Percentiles rank a stretch among this genome's conserved stretches.
Conservation (phyloP, 1,284 basidiomycete genomes). For the Leccinum pachyderme region DNA sequence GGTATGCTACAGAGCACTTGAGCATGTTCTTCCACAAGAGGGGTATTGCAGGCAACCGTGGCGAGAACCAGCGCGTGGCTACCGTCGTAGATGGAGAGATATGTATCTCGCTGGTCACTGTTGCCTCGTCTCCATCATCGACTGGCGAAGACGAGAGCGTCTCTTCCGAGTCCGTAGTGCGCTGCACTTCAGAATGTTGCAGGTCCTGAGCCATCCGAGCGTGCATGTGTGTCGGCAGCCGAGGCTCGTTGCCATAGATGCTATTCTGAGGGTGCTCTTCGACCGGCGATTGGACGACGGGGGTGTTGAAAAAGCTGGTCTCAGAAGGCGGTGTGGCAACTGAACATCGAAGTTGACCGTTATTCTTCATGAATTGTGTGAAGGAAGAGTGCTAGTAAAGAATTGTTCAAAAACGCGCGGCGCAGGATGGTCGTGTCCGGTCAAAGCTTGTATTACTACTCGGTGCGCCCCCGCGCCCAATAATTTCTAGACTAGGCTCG, state of each 20-base stretch:
- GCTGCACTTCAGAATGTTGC: neutral
- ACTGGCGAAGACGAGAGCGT: slow-evolving; percentile 12
- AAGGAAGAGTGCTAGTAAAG: neutral
- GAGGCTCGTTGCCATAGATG: neutral
- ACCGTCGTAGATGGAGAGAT: slow-evolving; percentile 3
- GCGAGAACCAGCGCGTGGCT: slow-evolving; percentile 6
- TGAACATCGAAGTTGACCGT: slow-evolving; percentile 41
- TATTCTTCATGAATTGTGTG: slow-evolving; percentile 63
- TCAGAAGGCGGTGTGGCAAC: neutral
- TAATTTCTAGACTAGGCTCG: neutral
- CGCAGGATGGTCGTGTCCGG: neutral
- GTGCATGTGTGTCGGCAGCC: neutral
- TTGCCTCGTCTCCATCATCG: slow-evolving; percentile 5
- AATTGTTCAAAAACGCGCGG: slow-evolving; percentile 1
- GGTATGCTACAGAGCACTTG: slow-evolving; percentile 92
- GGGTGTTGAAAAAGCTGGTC: neutral
- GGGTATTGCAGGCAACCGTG: slow-evolving; percentile 41
- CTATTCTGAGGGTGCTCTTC: slow-evolving; percentile 11
- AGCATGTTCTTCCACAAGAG: slow-evolving; percentile 70
- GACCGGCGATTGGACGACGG: slow-evolving; percentile 16
- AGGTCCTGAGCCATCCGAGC: neutral
- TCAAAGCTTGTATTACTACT: neutral
- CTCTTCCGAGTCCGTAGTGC: slow-evolving; percentile 8
- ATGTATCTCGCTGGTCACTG: slow-evolving; percentile 12
- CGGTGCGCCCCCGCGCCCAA: neutral